A percentile compares a stretch with the other conserved stretches of the same genome.
These are phyloP conservation scores for Capsicum pubescens DNA, from an alignment of 257 asterid genomes.

Conservation along the genomic window DNA sequence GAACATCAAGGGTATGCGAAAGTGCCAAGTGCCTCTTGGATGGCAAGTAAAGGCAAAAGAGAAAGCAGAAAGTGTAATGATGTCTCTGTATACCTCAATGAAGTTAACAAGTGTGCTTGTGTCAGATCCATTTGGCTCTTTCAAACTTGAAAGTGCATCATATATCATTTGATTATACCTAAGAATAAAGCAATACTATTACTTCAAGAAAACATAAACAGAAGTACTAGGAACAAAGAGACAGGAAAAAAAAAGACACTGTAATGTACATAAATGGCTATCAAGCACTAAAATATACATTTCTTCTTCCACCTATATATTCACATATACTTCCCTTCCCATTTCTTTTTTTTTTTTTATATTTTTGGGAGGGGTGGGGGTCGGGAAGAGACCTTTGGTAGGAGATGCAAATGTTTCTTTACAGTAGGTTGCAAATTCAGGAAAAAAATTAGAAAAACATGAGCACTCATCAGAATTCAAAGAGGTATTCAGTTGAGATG, in stretches of 20 bases:
- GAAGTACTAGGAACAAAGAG: constrained; percentile 13
- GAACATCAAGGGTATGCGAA: not conserved
- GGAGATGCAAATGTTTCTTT: constrained; percentile 3
- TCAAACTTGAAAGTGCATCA: constrained; percentile 75
- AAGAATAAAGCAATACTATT: constrained; percentile 32
- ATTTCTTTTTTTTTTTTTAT: not conserved
- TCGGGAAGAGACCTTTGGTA: not conserved
- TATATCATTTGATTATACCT: constrained; percentile 76
- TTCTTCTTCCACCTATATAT: constrained; percentile 7
- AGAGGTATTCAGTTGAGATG: not conserved
- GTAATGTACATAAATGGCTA: constrained; percentile 14
- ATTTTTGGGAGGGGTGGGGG: not conserved
- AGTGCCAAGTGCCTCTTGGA: not conserved
- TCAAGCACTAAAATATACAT: not conserved
- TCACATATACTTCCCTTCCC: not conserved
- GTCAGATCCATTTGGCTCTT: constrained; percentile 74
- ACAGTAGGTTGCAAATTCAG: not conserved
- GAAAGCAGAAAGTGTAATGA: constrained; percentile 18
- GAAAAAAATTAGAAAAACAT: not conserved
- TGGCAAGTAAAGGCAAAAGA: constrained; percentile 16
- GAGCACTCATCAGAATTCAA: constrained; percentile 4
- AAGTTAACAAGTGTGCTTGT: constrained; percentile 62
- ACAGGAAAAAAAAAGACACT: not conserved
- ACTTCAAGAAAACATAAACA: constrained; percentile 8
- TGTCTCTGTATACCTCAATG: constrained; percentile 60